Conservation (phyloP, 257 asterid species). For the Scutellaria barbata region DNA sequence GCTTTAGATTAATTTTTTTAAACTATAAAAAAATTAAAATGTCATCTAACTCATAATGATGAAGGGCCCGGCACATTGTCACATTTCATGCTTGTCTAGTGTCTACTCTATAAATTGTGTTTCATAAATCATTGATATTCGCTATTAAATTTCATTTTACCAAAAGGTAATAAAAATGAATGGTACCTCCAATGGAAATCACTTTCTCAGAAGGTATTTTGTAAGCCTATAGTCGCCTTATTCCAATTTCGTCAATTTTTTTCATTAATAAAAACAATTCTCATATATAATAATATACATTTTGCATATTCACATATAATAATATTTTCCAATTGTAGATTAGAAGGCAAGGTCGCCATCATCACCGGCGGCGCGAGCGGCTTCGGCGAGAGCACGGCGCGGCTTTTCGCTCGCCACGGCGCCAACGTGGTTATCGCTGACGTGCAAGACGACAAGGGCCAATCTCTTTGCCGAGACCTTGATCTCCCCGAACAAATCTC, state of each 20-base stretch:
- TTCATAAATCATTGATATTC: neutral
- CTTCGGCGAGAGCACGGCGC: slow-evolving; percentile 73
- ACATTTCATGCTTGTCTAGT: neutral
- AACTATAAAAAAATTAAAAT: too few relatives aligned
- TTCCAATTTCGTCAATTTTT: neutral
- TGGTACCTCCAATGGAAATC: slow-evolving; percentile 18
- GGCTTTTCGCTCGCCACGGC: slow-evolving; percentile 67
- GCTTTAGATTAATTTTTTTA: too few relatives aligned
- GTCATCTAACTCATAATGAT: too few relatives aligned
- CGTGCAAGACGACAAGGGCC: slow-evolving; percentile 68
- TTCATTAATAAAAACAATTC: neutral
- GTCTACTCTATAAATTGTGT: slow-evolving; percentile 23
- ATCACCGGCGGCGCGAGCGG: slow-evolving; percentile 94
- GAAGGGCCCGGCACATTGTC: neutral
- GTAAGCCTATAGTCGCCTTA: too few relatives aligned
- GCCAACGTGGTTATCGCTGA: slow-evolving; percentile 77
- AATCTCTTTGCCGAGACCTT: slow-evolving; percentile 45
- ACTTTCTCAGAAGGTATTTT: slow-evolving; percentile 30
- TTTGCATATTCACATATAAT: neutral
- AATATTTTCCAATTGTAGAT: slow-evolving; percentile 35
- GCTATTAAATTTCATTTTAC: neutral
- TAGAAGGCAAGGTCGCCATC: slow-evolving; percentile 79
- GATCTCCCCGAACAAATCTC: slow-evolving; percentile 38
- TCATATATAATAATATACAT: neutral
- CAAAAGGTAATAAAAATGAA: slow-evolving; percentile 27